A percentile compares a stretch with the other conserved stretches of the same genome.
These are phyloP conservation scores for Plasmodium reichenowi DNA, from an alignment of 169 alveolate species.

Conservation along the genomic window DNA sequence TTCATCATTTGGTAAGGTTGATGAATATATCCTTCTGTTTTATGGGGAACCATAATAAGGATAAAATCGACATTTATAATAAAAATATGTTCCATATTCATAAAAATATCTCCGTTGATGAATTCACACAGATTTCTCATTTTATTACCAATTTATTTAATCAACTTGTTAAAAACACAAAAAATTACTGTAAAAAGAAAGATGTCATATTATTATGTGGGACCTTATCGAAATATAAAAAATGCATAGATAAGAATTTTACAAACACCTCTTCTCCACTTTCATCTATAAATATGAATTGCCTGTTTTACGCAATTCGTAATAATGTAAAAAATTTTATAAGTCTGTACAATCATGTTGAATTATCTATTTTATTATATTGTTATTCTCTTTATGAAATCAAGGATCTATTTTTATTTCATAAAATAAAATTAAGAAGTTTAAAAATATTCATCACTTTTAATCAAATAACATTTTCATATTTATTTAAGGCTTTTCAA, in stretches of 20 bases:
- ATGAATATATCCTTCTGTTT: neutral
- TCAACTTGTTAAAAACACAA: neutral
- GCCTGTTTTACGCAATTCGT: neutral
- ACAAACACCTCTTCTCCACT: neutral
- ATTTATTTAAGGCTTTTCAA: constrained; percentile 42
- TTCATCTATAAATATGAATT: neutral
- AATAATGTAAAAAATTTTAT: constrained; percentile 1
- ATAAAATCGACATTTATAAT: neutral
- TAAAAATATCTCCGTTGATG: neutral
- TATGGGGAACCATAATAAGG: neutral
- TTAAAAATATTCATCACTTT: constrained; percentile 26
- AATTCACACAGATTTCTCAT: no score
- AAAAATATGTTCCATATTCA: neutral
- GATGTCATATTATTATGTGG: constrained; percentile 27
- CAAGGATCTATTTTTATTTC: constrained; percentile 6
- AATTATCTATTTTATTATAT: constrained; percentile 36
- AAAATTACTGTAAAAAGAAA: constrained; percentile 21
- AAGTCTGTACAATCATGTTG: constrained; percentile 3
- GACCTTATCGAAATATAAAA: neutral
- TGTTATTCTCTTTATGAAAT: constrained; percentile 30
- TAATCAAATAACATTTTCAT: constrained; percentile 34
- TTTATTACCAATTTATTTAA: neutral
- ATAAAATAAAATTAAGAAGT: constrained; percentile 26
- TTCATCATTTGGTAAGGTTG: constrained; percentile 17
- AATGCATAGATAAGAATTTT: neutral